Evolutionary conservation across 208 protist genomes (phyloP), one percentile per base, ranked within the genome.

Genomic region (Wallacemonas sp.): DNA sequence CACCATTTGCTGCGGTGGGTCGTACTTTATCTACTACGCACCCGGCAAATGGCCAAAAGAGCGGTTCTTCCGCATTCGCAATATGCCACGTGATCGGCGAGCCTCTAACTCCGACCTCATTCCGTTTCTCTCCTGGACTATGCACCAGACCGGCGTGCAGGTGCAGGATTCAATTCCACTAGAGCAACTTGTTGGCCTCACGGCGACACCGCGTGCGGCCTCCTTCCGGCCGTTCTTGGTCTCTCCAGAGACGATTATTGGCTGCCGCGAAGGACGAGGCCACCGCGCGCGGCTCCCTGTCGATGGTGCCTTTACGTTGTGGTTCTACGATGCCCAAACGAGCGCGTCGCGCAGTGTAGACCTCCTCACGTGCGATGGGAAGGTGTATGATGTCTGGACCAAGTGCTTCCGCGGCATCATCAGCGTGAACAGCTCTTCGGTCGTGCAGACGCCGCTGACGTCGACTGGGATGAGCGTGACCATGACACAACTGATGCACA

Each of bases 1-100:
- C 12, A 70, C 68, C 45, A 62, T 91, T 2, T 90, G 81, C 53
- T 68, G 67, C 6, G 59, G 79, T 30, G 86, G 89, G 2, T 69
- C 89, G 15, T 95, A 88, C 71, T 95, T 95, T 77, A 62, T 95
- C 12, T 68, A 75, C 41, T 95, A 93, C 70, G 47, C 69, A 11
- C 34, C 49, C 5, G 73, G 68, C 19, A 68, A 78, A 51, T 75
- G 70, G 58, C 89, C 89, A 6, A 82, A 86, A 28, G 83, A 95
- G 60, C 85, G 84, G 38, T 95, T 91, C 56, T 86, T 91, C 45
- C 67, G 67, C 36, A 70, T 95, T 28, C 77, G 83, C 72, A 84
- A 93, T 79, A 41, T 90, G 36, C 79, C 79, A 1, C 55, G 75
- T 6, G 74, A 86, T 19, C 68, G 70, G 14, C 26, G 54, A 12